These are phyloP conservation scores for Nakazawaea siamensis DNA, from an alignment of 805 yeast species.

Conservation along the genomic window DNA sequence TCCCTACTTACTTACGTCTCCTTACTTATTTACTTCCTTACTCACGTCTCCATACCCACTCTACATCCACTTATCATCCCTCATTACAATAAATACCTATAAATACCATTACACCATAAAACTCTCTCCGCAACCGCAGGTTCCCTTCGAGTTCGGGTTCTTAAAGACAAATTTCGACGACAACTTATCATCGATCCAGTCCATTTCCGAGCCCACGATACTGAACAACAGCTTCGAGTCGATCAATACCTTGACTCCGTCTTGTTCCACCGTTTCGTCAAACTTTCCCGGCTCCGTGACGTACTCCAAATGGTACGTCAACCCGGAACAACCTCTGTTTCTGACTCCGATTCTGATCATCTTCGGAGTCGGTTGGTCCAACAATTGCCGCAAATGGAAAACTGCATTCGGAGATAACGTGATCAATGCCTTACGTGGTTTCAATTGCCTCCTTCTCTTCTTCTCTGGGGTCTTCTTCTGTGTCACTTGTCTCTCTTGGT, in stretches of 20 bases:
- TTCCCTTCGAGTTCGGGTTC: constrained; percentile 95
- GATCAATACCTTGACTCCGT: constrained; percentile 84
- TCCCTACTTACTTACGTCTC: too few species aligned
- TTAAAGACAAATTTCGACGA: constrained; percentile 84
- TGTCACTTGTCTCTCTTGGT: neutral
- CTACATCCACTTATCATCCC: too few species aligned
- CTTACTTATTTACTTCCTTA: too few species aligned
- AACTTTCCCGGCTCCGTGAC: constrained; percentile 89
- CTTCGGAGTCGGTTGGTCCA: constrained; percentile 81
- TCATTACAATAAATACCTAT: too few species aligned
- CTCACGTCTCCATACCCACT: too few species aligned
- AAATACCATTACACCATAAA: constrained; percentile 87
- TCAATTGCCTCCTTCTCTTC: constrained; percentile 51
- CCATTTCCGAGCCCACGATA: constrained; percentile 97
- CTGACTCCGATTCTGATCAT: constrained; percentile 88
- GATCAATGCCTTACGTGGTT: constrained; percentile 87
- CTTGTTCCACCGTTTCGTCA: constrained; percentile 89
- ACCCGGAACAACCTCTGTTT: constrained; percentile 95
- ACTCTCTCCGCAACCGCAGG: constrained; percentile 98
- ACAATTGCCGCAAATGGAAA: constrained; percentile 54
- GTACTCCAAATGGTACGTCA: constrained; percentile 85
- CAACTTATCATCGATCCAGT: constrained; percentile 92
- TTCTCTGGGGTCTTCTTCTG: neutral
- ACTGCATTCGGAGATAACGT: constrained; percentile 73
- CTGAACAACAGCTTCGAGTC: constrained; percentile 95